A percentile compares a stretch with the other conserved stretches of the same genome.
These are phyloP conservation scores for Pythium guiyangense DNA, from an alignment of 352 stramenopile genomes.

Conservation along the genomic window DNA sequence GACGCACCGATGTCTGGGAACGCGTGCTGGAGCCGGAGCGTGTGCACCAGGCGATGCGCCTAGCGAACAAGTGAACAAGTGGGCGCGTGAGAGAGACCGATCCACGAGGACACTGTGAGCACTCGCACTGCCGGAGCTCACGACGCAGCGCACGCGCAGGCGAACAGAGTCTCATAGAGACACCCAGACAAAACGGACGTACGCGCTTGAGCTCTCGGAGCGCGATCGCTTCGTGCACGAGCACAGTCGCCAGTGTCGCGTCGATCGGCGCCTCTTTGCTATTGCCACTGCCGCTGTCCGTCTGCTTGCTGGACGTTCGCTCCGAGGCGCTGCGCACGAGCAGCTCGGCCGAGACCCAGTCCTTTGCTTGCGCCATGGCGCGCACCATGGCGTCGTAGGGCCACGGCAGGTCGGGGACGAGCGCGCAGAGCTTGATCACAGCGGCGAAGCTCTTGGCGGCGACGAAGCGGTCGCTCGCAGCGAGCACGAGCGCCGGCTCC, in stretches of 20 bases:
- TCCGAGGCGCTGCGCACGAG: too few relatives aligned
- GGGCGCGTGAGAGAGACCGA: background rate
- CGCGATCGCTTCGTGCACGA: conserved; percentile 50
- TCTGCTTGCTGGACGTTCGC: conserved; percentile 15
- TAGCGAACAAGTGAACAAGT: conserved; percentile 8
- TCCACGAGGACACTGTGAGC: background rate
- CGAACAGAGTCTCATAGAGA: too few relatives aligned
- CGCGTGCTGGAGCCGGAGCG: conserved; percentile 43
- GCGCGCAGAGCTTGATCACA: too few relatives aligned
- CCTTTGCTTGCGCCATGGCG: too few relatives aligned
- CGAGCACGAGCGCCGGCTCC: conserved; percentile 14
- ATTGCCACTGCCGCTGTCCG: background rate
- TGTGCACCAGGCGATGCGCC: conserved; percentile 56
- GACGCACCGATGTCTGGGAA: too few relatives aligned
- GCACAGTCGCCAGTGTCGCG: conserved; percentile 26
- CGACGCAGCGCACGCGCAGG: too few relatives aligned
- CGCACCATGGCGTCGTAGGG: too few relatives aligned
- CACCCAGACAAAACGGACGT: conserved; percentile 4
- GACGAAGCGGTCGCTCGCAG: conserved; percentile 21
- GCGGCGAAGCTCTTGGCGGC: too few relatives aligned
- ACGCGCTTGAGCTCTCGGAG: conserved; percentile 60
- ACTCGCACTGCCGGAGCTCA: background rate
- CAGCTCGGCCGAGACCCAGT: too few relatives aligned
- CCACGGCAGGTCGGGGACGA: too few relatives aligned
- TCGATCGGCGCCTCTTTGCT: background rate